Evolutionary conservation across 2,329 filamentous ascomycete genomes (phyloP), one percentile per base, ranked within the genome.

Genomic region (Didymellaceae sp.): DNA sequence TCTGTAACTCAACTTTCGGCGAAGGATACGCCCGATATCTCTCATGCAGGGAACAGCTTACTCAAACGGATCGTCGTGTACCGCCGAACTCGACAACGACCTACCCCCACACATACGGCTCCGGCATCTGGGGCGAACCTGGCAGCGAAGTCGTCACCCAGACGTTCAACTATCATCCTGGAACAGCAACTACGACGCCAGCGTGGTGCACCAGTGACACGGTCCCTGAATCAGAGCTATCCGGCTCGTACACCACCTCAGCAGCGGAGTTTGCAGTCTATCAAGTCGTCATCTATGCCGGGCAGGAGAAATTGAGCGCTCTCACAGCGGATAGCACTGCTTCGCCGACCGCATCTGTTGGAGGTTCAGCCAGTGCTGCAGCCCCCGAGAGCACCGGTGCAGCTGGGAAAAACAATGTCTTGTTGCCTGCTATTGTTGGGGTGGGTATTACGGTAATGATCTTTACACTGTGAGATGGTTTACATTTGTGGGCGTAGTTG

Each of bases 261-360:
- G 37, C 25, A 2, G 20, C 22, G n/a, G 20, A 35, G 6, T 45
- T 45, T 14, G 48, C 41, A 0, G 31, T 41, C 7, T 52, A 45
- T 16, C 41, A 52, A 18, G 39, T 52, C 38, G 41, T 52, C 6
- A 34, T 52, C 5, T 41, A 39, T 7, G 48, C 48, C 6, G 48
- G 48, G 5, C 35, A 52, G 42, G 48, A 52, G 25, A 52, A 45
- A 21, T 13, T 52, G 24, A 50, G 46, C 13, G 40, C 34, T n/a
- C n/a, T n/a, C n/a, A n/a, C n/a, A n/a, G n/a, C 17, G 5, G 21
- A 18, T 7, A 39, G 33, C 30, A 44, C 46, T 4, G 28, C n/a
- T 8, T 16, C 33, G 6, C 16, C 31, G 34, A 32, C 44, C 4
- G 34, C 34, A n/a, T 25, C 44, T 7, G 34, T 21, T 34, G 30